Evolutionary conservation across 164 flowering plant species (phyloP).

Genomic region (Liriodendron chinense): DNA sequence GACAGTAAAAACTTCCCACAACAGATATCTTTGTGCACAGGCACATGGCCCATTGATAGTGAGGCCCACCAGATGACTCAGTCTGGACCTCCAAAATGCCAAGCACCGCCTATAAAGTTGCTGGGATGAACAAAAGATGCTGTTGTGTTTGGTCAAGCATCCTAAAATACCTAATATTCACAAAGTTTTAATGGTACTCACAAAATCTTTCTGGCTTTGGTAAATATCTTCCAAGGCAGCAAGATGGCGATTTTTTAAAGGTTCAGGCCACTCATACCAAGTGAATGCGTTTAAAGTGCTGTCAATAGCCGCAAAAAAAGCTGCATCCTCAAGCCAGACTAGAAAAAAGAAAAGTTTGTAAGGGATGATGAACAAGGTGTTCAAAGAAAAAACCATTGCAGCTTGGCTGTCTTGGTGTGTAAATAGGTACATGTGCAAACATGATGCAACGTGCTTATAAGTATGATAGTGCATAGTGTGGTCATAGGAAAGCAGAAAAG

Average conservation of each 20-base stretch:
- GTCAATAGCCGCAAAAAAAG: conserved; percentile 93
- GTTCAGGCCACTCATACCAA: conserved; percentile 97
- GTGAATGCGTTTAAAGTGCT: conserved; percentile 46
- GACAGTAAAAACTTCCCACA: neutral
- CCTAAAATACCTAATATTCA: neutral
- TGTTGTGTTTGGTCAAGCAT: neutral
- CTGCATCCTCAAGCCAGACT: conserved; percentile 99
- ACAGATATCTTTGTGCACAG: neutral
- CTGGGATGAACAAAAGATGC: neutral
- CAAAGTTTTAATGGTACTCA: conserved; percentile 29
- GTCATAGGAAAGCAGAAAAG: no score
- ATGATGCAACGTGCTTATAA: no score
- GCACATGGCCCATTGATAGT: neutral
- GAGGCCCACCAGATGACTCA: no score
- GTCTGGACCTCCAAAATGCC: no score
- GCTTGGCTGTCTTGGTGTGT: no score
- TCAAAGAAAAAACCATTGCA: no score
- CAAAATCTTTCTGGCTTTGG: conserved; percentile 66
- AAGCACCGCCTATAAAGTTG: neutral
- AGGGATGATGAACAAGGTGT: neutral
- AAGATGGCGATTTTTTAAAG: conserved; percentile 79
- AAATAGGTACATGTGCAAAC: no score
- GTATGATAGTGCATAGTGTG: no score
- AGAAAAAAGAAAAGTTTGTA: conserved; percentile 9
- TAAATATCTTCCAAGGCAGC: conserved; percentile 78